These are phyloP conservation scores for Cyathus striatus DNA, from an alignment of 768 basidiomycete genomes.

Conservation along the genomic window DNA sequence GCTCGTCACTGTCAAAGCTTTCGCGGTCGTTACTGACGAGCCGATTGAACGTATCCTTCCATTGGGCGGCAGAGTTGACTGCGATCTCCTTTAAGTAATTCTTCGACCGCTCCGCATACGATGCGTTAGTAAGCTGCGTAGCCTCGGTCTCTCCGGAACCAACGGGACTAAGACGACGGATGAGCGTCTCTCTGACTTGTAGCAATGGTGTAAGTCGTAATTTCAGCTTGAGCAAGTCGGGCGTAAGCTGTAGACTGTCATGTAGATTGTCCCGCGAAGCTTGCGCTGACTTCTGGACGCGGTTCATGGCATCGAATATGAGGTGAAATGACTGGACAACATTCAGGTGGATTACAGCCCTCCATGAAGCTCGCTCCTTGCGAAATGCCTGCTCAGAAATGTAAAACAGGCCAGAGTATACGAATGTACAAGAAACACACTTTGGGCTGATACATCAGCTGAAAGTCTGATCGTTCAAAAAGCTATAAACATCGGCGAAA, in stretches of 20 bases:
- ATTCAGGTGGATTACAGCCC: constrained; percentile 65
- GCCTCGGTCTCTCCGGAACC: constrained; percentile 28
- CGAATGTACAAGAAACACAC: constrained; percentile 24
- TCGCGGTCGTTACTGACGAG: constrained; percentile 20
- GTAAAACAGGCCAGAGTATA: too few relatives aligned
- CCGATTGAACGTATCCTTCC: constrained; percentile 44
- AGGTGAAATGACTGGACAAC: constrained; percentile 62
- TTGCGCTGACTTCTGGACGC: constrained; percentile 17
- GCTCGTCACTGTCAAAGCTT: constrained; percentile 22
- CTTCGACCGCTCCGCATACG: constrained; percentile 18
- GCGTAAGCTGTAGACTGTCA: constrained; percentile 29
- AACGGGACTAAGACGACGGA: constrained; percentile 49
- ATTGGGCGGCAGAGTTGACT: constrained; percentile 43
- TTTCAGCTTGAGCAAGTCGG: constrained; percentile 48
- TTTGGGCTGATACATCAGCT: constrained; percentile 60
- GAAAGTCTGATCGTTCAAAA: constrained; percentile 39
- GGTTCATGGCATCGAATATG: constrained; percentile 52
- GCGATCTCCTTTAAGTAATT: constrained; percentile 39
- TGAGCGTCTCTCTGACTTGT: constrained; percentile 56
- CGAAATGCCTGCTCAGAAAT: constrained; percentile 40
- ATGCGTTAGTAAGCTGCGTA: constrained; percentile 15
- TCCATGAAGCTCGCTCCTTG: constrained; percentile 60
- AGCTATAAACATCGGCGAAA: neutral
- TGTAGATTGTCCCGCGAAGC: constrained; percentile 14
- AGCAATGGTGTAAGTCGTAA: constrained; percentile 56